phyloP scores from a whole-genome alignment of 257 asterid genomes.

The Solanum bulbocastanum region DNA sequence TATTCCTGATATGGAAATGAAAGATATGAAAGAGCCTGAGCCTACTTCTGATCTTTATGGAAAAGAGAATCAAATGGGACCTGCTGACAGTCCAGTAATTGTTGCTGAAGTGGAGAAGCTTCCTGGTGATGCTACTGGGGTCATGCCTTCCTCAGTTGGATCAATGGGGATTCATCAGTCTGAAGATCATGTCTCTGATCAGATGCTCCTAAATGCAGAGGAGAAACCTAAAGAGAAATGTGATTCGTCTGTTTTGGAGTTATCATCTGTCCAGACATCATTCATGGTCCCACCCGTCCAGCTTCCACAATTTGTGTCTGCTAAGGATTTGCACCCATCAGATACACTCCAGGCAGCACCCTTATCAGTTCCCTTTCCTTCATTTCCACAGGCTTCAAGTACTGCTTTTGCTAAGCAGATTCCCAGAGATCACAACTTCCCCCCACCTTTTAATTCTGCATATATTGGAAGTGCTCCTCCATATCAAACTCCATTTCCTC shows the following conservation, averaged over 20 bases:
- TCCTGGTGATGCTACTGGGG: slow-evolving; percentile 22
- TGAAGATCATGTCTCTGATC: slow-evolving; percentile 16
- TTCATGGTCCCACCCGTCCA: slow-evolving; percentile 7
- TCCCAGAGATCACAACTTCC: slow-evolving; percentile 22
- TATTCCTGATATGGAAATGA: slow-evolving; percentile 23
- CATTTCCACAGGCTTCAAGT: slow-evolving; percentile 23
- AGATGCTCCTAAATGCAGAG: slow-evolving; percentile 24
- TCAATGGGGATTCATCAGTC: slow-evolving; percentile 19
- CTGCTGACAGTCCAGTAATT: slow-evolving; percentile 11
- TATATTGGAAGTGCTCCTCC: slow-evolving; percentile 19
- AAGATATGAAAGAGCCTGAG: slow-evolving; percentile 10
- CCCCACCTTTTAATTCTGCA: slow-evolving; percentile 10
- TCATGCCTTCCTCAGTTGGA: slow-evolving; percentile 7
- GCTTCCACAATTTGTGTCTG: slow-evolving; percentile 21
- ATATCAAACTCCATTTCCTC: slow-evolving; percentile 45
- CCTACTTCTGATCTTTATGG: slow-evolving; percentile 17
- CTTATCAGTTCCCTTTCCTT: slow-evolving; percentile 18
- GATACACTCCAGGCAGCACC: slow-evolving; percentile 20
- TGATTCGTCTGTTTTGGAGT: slow-evolving; percentile 22
- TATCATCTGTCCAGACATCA: slow-evolving; percentile 16
- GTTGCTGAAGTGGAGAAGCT: slow-evolving; percentile 15
- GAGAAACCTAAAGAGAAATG: slow-evolving; percentile 21
- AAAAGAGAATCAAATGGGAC: slow-evolving; percentile 10
- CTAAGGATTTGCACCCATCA: slow-evolving; percentile 21
- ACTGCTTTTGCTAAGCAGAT: slow-evolving; percentile 28